Evolutionary conservation across 768 basidiomycete genomes (phyloP).

Genomic region (Pulveroboletus frians): DNA sequence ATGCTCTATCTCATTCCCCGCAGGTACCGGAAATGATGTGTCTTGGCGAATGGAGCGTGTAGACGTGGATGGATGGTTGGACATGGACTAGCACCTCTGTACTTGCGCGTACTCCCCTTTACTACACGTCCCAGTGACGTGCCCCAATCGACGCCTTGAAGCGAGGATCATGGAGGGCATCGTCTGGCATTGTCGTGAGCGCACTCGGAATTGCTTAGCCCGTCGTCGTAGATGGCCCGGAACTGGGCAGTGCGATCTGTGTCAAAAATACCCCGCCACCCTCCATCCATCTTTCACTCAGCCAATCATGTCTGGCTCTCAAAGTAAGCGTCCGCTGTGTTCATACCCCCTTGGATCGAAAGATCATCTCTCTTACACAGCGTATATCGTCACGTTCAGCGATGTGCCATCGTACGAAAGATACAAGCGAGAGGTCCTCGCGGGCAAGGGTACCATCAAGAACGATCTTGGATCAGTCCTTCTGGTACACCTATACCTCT

Average conservation of each 20-base stretch:
- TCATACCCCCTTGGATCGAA: background rate
- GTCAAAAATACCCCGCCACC: background rate
- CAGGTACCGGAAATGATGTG: slow-evolving; percentile 27
- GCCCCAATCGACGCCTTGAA: too few relatives aligned
- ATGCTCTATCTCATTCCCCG: background rate
- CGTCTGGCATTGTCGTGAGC: too few relatives aligned
- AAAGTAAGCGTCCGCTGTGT: slow-evolving; percentile 9
- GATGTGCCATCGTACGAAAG: slow-evolving; percentile 1
- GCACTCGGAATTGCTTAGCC: too few relatives aligned
- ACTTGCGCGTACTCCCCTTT: slow-evolving; percentile 6
- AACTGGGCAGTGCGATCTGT: too few relatives aligned
- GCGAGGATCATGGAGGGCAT: too few relatives aligned
- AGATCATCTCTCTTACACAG: slow-evolving; percentile 1
- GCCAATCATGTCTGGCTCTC: slow-evolving; percentile 10
- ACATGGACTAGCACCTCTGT: slow-evolving; percentile 25
- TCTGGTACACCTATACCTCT: background rate
- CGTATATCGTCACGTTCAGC: slow-evolving; percentile 9
- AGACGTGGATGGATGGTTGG: slow-evolving; percentile 8
- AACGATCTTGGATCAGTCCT: slow-evolving; percentile 2
- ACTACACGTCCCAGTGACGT: background rate
- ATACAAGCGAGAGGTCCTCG: slow-evolving; percentile 6
- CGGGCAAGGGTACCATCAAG: slow-evolving; percentile 4
- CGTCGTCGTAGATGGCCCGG: too few relatives aligned
- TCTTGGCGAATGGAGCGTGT: background rate
- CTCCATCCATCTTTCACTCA: background rate